Conservation (phyloP, 495 filamentous ascomycete genomes). For the Aspergillus carlsbadensis region DNA sequence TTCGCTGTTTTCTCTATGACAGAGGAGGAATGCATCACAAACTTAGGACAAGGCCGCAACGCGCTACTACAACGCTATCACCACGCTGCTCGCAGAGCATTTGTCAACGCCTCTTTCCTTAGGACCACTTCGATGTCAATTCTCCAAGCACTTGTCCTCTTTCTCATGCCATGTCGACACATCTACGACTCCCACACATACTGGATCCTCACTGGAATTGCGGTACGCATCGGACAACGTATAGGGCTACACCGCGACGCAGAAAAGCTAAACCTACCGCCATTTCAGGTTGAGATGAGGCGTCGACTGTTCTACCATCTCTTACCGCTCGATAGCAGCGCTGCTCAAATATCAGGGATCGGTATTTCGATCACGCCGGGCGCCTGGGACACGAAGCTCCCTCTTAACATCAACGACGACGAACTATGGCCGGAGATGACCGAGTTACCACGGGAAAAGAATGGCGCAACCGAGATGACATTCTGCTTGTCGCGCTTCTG, state of each 20-base stretch:
- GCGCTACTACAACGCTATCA: slow-evolving; percentile 41
- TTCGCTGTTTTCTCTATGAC: slow-evolving; percentile 40
- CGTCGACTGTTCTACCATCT: slow-evolving; percentile 44
- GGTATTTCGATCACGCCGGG: slow-evolving; percentile 19
- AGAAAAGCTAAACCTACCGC: slow-evolving; percentile 29
- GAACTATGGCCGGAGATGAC: slow-evolving; percentile 59
- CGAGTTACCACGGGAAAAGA: slow-evolving; percentile 47
- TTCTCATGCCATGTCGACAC: slow-evolving; percentile 33
- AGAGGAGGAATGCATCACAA: slow-evolving; percentile 34
- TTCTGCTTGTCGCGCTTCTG: slow-evolving; percentile 53
- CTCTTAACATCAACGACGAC: slow-evolving; percentile 57
- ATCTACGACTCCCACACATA: slow-evolving; percentile 39
- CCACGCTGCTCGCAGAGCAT: slow-evolving; percentile 41
- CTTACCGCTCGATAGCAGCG: slow-evolving; percentile 31
- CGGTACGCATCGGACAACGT: slow-evolving; percentile 40
- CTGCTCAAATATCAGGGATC: slow-evolving; percentile 34
- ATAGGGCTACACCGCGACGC: slow-evolving; percentile 49
- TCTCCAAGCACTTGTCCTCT: slow-evolving; percentile 48
- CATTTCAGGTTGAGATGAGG: slow-evolving; percentile 48
- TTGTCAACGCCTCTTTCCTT: slow-evolving; percentile 47
- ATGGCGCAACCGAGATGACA: slow-evolving; percentile 66
- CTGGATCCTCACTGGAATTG: slow-evolving; percentile 45
- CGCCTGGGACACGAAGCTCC: slow-evolving; percentile 32
- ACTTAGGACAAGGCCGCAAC: slow-evolving; percentile 42
- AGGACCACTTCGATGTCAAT: slow-evolving; percentile 42